phyloP scores from a whole-genome alignment of 345 rosid species.

The Corchorus capsularis region DNA sequence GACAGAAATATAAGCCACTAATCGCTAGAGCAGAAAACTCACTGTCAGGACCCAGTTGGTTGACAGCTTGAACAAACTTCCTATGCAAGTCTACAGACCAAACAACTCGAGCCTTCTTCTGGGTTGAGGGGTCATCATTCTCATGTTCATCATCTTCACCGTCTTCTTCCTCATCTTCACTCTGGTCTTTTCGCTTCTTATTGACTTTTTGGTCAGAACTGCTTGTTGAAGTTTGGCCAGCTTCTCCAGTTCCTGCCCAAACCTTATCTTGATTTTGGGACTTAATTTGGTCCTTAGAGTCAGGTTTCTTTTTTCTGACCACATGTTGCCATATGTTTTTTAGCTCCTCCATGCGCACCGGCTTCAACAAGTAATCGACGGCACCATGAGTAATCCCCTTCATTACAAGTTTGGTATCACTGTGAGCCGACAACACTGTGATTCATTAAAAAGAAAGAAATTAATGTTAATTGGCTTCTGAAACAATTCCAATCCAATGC shows the following conservation, averaged over 20 bases:
- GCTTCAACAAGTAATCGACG: constrained; percentile 81
- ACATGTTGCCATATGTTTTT: constrained; percentile 95
- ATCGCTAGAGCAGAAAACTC: constrained; percentile 35
- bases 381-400: constrained; percentile 93
- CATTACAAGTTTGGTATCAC: constrained; percentile 78
- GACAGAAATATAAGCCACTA: constrained; percentile 11
- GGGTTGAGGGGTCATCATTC: constrained; percentile 56
- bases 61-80: constrained; percentile 87
- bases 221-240: constrained; percentile 32
- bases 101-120: constrained; percentile 92
- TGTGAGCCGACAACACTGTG: constrained; percentile 81
- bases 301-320: constrained; percentile 52
- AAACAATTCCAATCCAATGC: background rate
- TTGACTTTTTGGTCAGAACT: constrained; percentile 40
- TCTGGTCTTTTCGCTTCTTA: constrained; percentile 67
- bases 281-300: constrained; percentile 38
- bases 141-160: constrained; percentile 62
- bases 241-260: constrained; percentile 31
- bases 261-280: constrained; percentile 32
- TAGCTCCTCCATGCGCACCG: constrained; percentile 80
- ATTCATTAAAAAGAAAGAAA: constrained; percentile 22
- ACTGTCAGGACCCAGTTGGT: constrained; percentile 86
- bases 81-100: constrained; percentile 85
- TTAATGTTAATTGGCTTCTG: background rate
- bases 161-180: constrained; percentile 71